These are phyloP conservation scores for Pontederia paniculata DNA, from an alignment of 176 grass and related monocot genomes.

Conservation along the genomic window DNA sequence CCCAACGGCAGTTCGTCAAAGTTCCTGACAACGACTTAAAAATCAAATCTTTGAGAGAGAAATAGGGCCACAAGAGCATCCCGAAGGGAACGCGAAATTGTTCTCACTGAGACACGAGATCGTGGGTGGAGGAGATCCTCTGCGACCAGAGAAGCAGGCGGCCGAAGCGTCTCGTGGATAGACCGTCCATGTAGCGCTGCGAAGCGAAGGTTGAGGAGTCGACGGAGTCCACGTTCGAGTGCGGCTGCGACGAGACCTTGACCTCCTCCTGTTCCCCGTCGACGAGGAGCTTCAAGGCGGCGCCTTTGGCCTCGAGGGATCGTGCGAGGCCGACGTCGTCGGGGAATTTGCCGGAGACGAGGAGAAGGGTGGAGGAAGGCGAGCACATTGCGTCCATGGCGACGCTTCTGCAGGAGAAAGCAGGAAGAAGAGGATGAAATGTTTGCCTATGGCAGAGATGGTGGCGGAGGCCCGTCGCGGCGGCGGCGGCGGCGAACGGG, in stretches of 20 bases:
- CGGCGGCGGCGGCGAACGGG: constrained; percentile 21
- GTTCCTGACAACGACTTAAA: constrained; percentile 35
- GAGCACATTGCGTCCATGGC: not conserved
- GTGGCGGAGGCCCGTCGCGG: constrained; percentile 27
- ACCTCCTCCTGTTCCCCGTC: constrained; percentile 6
- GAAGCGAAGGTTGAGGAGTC: constrained; percentile 24
- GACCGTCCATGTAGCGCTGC: constrained; percentile 44
- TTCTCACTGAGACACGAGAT: constrained; percentile 55
- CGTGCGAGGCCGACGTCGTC: constrained; percentile 37
- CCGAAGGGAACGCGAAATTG: not conserved
- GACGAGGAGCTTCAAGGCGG: constrained; percentile 8
- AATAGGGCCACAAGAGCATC: not conserved
- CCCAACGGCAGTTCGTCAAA: constrained; percentile 67
- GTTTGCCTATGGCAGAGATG: constrained; percentile 1
- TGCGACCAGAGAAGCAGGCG: constrained; percentile 73
- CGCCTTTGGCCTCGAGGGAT: constrained; percentile 17
- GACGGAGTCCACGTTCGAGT: constrained; percentile 16
- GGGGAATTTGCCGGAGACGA: constrained; percentile 46
- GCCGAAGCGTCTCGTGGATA: constrained; percentile 47
- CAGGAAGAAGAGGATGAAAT: not conserved
- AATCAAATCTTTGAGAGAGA: not conserved
- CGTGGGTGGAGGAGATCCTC: constrained; percentile 73
- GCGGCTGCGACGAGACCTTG: constrained; percentile 23
- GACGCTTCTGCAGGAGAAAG: not conserved
- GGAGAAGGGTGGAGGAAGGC: constrained; percentile 18